Conservation (phyloP, 768 basidiomycete genomes). For the Saitozyma sp. region DNA sequence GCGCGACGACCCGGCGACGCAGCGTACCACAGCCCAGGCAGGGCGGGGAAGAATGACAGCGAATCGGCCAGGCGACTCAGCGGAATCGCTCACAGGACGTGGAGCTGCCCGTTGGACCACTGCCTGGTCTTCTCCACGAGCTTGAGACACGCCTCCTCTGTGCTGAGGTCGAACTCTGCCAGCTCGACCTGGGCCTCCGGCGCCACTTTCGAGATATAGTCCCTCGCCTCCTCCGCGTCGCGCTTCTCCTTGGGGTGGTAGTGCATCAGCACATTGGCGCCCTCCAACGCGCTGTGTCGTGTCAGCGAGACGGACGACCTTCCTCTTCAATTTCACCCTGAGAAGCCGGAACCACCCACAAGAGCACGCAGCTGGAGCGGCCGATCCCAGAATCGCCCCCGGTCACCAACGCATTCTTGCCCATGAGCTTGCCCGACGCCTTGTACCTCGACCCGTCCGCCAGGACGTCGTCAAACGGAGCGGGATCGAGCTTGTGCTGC, state of each 20-base stretch:
- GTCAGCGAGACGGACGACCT: conserved; percentile 8
- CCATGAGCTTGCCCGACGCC: conserved; percentile 57
- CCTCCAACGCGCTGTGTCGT: conserved; percentile 44
- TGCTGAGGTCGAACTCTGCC: conserved; percentile 54
- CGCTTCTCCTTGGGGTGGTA: conserved; percentile 52
- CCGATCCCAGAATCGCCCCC: conserved; percentile 61
- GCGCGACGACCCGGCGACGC: neutral
- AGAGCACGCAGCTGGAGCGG: conserved; percentile 54
- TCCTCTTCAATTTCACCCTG: neutral
- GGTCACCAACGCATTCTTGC: conserved; percentile 58
- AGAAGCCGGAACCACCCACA: conserved; percentile 23
- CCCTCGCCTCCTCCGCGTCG: conserved; percentile 54
- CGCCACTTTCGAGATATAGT: conserved; percentile 55
- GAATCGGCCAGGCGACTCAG: neutral
- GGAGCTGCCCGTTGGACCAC: conserved; percentile 50
- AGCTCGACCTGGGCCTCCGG: conserved; percentile 54
- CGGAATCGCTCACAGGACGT: conserved; percentile 53
- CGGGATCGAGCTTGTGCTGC: conserved; percentile 40
- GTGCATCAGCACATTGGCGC: conserved; percentile 33
- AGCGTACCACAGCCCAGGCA: neutral
- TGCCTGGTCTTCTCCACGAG: conserved; percentile 55
- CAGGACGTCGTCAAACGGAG: conserved; percentile 54
- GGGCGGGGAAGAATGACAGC: neutral
- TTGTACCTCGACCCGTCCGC: conserved; percentile 58
- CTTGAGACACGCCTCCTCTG: conserved; percentile 54